A percentile compares a stretch with the other conserved stretches of the same genome.
Conservation (phyloP, 2,329 filamentous ascomycete species). For the Colletotrichum falcatum region DNA sequence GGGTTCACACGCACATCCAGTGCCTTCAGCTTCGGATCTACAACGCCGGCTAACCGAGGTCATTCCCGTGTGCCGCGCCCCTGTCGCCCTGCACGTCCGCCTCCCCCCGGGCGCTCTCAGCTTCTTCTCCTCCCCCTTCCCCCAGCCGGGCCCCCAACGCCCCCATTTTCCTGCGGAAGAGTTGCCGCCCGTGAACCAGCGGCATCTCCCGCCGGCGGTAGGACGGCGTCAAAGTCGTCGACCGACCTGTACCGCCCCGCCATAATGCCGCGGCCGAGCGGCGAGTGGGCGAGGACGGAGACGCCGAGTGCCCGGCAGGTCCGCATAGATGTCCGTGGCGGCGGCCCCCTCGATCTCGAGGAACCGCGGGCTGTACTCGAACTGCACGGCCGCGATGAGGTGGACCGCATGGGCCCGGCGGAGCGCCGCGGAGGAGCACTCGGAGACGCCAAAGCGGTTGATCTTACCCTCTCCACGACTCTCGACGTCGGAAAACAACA, state of each 20-base stretch:
- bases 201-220: constrained; percentile 62
- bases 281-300: constrained; percentile 68
- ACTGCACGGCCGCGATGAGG: constrained; percentile 63
- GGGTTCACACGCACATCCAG: background rate
- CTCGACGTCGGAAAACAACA: background rate
- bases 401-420: constrained; percentile 63
- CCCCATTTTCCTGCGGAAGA: constrained; percentile 65
- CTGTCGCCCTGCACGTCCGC: constrained; percentile 47
- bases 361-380: constrained; percentile 66
- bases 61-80: background rate
- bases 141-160: constrained; percentile 50
- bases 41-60: constrained; percentile 13
- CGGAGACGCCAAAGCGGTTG: constrained; percentile 66
- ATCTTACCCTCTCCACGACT: constrained; percentile 63
- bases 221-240: constrained; percentile 59
- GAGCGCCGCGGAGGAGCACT: constrained; percentile 62
- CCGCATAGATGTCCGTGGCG: constrained; percentile 60
- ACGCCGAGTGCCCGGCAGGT: constrained; percentile 70
- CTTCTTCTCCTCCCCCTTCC: constrained; percentile 50
- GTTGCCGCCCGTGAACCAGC: constrained; percentile 64
- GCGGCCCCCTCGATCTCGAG: constrained; percentile 68
- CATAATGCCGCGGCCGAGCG: constrained; percentile 70
- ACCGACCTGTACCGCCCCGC: constrained; percentile 60
- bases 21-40: background rate
- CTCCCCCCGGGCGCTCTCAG: constrained; percentile 46